Percentiles rank a stretch among this genome's conserved stretches.
These are phyloP conservation scores for Metschnikowia corniflorae DNA, from an alignment of 805 yeast species.

Conservation along the genomic window DNA sequence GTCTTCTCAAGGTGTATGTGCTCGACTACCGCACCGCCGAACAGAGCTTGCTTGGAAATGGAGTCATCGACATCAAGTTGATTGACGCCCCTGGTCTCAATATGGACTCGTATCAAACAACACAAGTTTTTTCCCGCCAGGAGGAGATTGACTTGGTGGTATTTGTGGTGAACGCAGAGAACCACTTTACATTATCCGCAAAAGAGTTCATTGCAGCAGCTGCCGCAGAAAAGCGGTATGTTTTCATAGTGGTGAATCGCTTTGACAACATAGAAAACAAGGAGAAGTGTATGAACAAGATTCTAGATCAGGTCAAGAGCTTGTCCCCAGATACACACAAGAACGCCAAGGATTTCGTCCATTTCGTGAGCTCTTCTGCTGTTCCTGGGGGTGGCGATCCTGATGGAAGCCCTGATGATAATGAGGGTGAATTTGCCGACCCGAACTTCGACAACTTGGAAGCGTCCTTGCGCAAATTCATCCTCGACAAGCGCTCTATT, in stretches of 20 bases:
- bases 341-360: conserved; percentile 86
- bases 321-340: conserved; percentile 90
- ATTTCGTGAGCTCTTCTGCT: conserved; percentile 73
- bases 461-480: conserved; percentile 77
- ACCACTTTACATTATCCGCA: conserved; percentile 91
- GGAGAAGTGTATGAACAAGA: conserved; percentile 69
- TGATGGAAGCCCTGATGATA: conserved; percentile 26
- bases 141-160: conserved; percentile 96
- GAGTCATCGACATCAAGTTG: conserved; percentile 84
- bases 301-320: conserved; percentile 78
- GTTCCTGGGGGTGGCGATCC: conserved; percentile 37
- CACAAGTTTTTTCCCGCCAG: conserved; percentile 91
- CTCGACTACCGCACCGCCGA: conserved; percentile 67
- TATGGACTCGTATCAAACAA: conserved; percentile 88
- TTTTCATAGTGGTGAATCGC: conserved; percentile 90
- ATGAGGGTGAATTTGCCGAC: conserved; percentile 29
- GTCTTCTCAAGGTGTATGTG: conserved; percentile 75
- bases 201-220: conserved; percentile 89
- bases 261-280: conserved; percentile 85
- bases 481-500: conserved; percentile 81
- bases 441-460: conserved; percentile 84
- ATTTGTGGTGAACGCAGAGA: conserved; percentile 94
- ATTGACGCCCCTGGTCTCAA: conserved; percentile 98
- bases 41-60: conserved; percentile 76
- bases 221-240: conserved; percentile 84